These are phyloP conservation scores for Nannizziopsis arthrosporioides DNA, from an alignment of 2,329 filamentous ascomycete species.

Conservation along the genomic window DNA sequence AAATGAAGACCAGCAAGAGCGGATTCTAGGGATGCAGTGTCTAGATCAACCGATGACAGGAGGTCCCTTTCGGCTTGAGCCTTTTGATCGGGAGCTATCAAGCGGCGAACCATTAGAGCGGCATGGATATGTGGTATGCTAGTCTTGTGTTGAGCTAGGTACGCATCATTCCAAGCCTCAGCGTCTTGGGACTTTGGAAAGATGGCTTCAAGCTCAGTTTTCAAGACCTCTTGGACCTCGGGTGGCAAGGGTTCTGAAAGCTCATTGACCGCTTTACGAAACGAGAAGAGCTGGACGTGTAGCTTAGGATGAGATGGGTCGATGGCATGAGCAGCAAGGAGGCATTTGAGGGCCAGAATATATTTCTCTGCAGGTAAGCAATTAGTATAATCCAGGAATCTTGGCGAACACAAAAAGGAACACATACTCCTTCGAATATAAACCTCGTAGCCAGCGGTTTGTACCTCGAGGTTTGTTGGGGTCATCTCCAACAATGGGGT, in stretches of 20 bases:
- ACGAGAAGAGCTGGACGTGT: slow-evolving; percentile 61
- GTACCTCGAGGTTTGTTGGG: slow-evolving; percentile 67
- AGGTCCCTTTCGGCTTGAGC: slow-evolving; percentile 51
- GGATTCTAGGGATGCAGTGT: slow-evolving; percentile 44
- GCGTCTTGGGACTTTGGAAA: slow-evolving; percentile 47
- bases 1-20: slow-evolving; percentile 45
- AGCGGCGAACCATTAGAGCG: slow-evolving; percentile 47
- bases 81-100: slow-evolving; percentile 48
- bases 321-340: slow-evolving; percentile 60
- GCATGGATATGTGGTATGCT: slow-evolving; percentile 54
- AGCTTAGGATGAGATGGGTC: slow-evolving; percentile 58
- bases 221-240: slow-evolving; percentile 58
- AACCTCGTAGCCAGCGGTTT: slow-evolving; percentile 81
- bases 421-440: slow-evolving; percentile 68
- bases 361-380: slow-evolving; percentile 55
- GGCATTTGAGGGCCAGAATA: slow-evolving; percentile 72
- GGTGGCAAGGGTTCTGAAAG: slow-evolving; percentile 50
- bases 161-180: slow-evolving; percentile 55
- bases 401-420: background rate
- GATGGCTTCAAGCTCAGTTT: slow-evolving; percentile 53
- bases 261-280: slow-evolving; percentile 51
- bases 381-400: background rate
- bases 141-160: slow-evolving; percentile 49
- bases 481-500: slow-evolving; percentile 69
- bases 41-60: slow-evolving; percentile 44